Conservation (phyloP, 805 yeast genomes). For the Ogataea nitratoaversa region DNA sequence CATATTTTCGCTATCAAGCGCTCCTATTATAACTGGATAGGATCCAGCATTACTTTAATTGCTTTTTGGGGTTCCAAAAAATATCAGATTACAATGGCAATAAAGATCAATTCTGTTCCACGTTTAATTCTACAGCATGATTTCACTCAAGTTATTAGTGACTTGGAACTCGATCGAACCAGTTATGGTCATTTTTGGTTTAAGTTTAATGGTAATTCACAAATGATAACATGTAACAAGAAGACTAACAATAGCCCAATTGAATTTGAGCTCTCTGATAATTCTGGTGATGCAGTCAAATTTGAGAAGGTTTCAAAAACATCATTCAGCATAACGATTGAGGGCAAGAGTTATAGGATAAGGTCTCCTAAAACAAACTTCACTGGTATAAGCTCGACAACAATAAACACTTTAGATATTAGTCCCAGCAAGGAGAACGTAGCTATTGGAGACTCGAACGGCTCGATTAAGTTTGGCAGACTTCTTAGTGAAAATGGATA, state of each 20-base stretch:
- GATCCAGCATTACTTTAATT: too few relatives aligned
- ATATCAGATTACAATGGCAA: too few relatives aligned
- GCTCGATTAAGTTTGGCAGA: conserved; percentile 11
- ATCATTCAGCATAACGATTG: not conserved
- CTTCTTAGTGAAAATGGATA: not conserved
- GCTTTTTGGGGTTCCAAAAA: too few relatives aligned
- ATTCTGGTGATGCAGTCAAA: not conserved
- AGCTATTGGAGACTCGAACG: conserved; percentile 16
- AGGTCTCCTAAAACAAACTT: not conserved
- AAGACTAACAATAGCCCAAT: not conserved
- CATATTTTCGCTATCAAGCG: too few relatives aligned
- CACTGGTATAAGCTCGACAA: not conserved
- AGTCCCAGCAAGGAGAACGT: conserved; percentile 8
- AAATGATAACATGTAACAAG: not conserved
- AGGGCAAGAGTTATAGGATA: not conserved
- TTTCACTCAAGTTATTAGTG: conserved; percentile 13
- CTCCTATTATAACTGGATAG: too few relatives aligned
- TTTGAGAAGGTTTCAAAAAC: not conserved
- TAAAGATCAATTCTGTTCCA: conserved; percentile 2
- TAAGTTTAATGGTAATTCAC: conserved; percentile 3
- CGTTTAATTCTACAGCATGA: conserved; percentile 16
- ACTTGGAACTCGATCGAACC: conserved; percentile 7
- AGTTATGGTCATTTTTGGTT: conserved; percentile 14
- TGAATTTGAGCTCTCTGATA: not conserved
- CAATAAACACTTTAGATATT: conserved; percentile 3